Percentiles rank a stretch among this genome's conserved stretches.
Evolutionary conservation across 192 early-diverging fungal genomes (phyloP).

Genomic region (Paraglomus occultum): DNA sequence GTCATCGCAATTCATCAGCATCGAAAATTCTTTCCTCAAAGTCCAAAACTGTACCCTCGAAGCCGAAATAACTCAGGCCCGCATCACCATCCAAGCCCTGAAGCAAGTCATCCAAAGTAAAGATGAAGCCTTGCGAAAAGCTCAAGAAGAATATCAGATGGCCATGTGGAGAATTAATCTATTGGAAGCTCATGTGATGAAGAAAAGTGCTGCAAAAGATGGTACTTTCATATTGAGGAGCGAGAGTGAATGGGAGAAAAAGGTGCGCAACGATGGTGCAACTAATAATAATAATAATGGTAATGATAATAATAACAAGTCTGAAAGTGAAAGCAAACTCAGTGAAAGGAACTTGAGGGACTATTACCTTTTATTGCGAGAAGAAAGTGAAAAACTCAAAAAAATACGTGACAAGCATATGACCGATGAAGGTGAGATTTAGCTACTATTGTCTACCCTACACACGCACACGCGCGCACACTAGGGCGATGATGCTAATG

Average conservation of each 20-base stretch:
- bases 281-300: too few species aligned
- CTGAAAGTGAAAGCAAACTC: too few species aligned
- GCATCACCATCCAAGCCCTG: slow-evolving; percentile 19
- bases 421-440: too few species aligned
- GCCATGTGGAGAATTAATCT: not conserved
- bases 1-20: too few species aligned
- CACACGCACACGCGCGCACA: too few species aligned
- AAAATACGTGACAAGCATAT: too few species aligned
- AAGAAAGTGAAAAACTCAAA: too few species aligned
- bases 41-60: slow-evolving; percentile 12
- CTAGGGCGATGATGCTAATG: too few species aligned
- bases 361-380: too few species aligned
- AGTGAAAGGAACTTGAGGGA: too few species aligned
- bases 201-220: slow-evolving; percentile 19
- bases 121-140: slow-evolving; percentile 5
- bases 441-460: too few species aligned
- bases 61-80: slow-evolving; percentile 12
- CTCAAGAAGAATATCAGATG: slow-evolving; percentile 4
- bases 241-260: not conserved
- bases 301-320: too few species aligned
- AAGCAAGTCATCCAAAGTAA: slow-evolving; percentile 17
- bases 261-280: not conserved
- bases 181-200: slow-evolving; percentile 15
- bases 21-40: slow-evolving; percentile 24
- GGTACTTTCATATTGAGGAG: slow-evolving; percentile 19